Evolutionary conservation across 2,329 filamentous ascomycete species (phyloP).

Genomic region (Exophiala viscosa): DNA sequence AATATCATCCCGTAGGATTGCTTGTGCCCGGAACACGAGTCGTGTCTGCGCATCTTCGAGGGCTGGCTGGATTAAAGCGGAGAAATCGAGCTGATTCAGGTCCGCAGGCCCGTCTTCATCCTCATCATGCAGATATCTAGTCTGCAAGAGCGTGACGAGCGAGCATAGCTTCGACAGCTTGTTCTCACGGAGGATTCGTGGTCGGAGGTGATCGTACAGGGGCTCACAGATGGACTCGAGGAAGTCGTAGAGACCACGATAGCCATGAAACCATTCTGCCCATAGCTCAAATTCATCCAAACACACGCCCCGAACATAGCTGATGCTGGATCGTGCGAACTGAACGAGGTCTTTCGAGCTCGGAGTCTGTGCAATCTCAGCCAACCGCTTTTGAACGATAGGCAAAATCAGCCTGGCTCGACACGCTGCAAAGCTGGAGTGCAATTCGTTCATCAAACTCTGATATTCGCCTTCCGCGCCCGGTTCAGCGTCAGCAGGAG

Average conservation of each 20-base stretch:
- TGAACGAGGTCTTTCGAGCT: conserved; percentile 61
- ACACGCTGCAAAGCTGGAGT: conserved; percentile 60
- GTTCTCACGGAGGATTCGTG: conserved; percentile 63
- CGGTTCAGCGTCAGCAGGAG: conserved; percentile 56
- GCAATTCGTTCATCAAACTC: conserved; percentile 62
- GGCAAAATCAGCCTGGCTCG: conserved; percentile 58
- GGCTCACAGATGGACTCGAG: conserved; percentile 65
- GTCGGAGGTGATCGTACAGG: conserved; percentile 62
- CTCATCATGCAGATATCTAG: conserved; percentile 61
- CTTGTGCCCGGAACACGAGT: conserved; percentile 62
- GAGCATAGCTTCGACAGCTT: conserved; percentile 65
- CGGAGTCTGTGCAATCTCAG: conserved; percentile 54
- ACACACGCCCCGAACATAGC: conserved; percentile 63
- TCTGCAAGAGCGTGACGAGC: conserved; percentile 63
- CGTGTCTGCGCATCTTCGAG: conserved; percentile 66
- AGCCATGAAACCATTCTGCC: conserved; percentile 63
- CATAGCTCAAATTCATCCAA: conserved; percentile 66
- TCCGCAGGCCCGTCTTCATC: conserved; percentile 50
- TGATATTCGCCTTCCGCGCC: conserved; percentile 62
- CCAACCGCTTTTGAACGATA: conserved; percentile 58
- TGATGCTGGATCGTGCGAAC: conserved; percentile 62
- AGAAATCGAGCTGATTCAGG: conserved; percentile 58
- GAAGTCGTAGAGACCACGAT: conserved; percentile 62
- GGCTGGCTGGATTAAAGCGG: conserved; percentile 58
- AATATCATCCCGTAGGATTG: conserved; percentile 62